These are phyloP conservation scores for Apostasia ramifera DNA, from an alignment of 106 monocot genomes.

Conservation along the genomic window DNA sequence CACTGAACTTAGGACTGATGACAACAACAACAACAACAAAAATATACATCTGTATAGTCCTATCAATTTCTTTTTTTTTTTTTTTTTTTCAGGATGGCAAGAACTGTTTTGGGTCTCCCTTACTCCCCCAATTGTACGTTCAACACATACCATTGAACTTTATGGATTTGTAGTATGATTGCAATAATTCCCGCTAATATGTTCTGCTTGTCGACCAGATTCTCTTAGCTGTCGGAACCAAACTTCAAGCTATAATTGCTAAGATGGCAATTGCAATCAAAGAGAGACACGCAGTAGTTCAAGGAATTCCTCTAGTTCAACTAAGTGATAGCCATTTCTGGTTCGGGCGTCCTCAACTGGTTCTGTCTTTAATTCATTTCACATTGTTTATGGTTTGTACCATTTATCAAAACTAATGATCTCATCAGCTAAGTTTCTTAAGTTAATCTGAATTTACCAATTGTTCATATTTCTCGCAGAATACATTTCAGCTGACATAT, in stretches of 20 bases:
- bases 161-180: not conserved
- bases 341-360: constrained; percentile 59
- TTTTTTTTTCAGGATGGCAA: constrained; percentile 48
- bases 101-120: constrained; percentile 67
- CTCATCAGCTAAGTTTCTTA: not conserved
- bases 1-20: not conserved
- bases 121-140: constrained; percentile 68
- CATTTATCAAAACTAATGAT: not conserved
- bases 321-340: constrained; percentile 77
- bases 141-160: not conserved
- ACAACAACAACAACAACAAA: no score
- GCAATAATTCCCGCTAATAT: constrained; percentile 3
- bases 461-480: constrained; percentile 46
- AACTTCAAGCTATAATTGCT: constrained; percentile 80
- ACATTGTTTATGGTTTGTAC: constrained; percentile 70
- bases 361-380: constrained; percentile 77
- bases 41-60: not conserved
- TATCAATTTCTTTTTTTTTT: not conserved
- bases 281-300: constrained; percentile 68
- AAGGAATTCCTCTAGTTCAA: constrained; percentile 82
- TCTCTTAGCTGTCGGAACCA: constrained; percentile 79
- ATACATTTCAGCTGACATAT: constrained; percentile 75
- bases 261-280: constrained; percentile 78
- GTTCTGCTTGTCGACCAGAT: constrained; percentile 29
- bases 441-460: not conserved